Evolutionary conservation across 371 early-diverging fungal genomes (phyloP).

Genomic region (Mortierella sp.): DNA sequence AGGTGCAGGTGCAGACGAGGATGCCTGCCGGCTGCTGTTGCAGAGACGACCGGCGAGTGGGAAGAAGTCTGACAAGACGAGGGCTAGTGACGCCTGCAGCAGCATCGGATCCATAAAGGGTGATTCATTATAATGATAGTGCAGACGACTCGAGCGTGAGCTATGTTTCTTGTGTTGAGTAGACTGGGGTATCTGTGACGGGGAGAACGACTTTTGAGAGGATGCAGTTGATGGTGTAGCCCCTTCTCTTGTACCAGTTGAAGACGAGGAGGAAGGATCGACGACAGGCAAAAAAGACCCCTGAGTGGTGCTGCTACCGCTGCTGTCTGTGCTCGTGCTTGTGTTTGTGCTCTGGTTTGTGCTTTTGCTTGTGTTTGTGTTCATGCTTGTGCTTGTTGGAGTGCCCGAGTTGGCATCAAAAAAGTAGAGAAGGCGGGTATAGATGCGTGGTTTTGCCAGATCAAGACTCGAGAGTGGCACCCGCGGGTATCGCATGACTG

Average conservation of each 20-base stretch:
- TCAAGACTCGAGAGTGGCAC: slow-evolving; percentile 48
- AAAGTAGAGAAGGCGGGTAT: slow-evolving; percentile 54
- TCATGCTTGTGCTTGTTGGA: not conserved
- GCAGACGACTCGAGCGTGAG: slow-evolving; percentile 12
- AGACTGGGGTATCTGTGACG: not conserved
- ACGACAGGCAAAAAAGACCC: too few relatives aligned
- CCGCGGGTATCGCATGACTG: slow-evolving; percentile 23
- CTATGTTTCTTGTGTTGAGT: slow-evolving; percentile 11
- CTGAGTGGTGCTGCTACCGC: not conserved
- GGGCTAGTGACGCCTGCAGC: slow-evolving; percentile 47
- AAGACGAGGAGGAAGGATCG: too few relatives aligned
- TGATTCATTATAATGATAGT: slow-evolving; percentile 40
- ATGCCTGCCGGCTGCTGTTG: not conserved
- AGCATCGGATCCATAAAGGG: slow-evolving; percentile 54
- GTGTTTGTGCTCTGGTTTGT: too few relatives aligned
- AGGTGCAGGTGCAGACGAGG: not conserved
- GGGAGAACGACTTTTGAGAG: too few relatives aligned
- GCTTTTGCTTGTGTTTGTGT: not conserved
- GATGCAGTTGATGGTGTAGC: too few relatives aligned
- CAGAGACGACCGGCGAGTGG: slow-evolving; percentile 50
- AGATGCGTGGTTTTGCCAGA: slow-evolving; percentile 51
- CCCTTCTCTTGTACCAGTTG: too few relatives aligned
- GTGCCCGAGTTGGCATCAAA: slow-evolving; percentile 27
- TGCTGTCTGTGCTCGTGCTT: too few relatives aligned
- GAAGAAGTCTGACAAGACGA: slow-evolving; percentile 49